Evolutionary conservation across 1,139 yeast species (phyloP).

Genomic region (Pichia sp.): DNA sequence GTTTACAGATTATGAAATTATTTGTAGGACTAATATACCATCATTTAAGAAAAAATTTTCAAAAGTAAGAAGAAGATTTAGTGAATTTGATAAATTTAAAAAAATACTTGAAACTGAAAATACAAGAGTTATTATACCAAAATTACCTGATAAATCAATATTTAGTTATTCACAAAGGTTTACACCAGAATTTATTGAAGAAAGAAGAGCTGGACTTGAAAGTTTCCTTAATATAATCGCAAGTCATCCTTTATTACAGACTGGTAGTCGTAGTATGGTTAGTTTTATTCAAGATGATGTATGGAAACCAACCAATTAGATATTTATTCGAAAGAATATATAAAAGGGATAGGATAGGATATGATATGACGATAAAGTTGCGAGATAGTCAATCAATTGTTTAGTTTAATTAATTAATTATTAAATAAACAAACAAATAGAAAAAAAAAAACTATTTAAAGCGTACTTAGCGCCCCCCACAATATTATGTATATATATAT

Average conservation of each 20-base stretch:
- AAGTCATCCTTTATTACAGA: constrained; percentile 89
- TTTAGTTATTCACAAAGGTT: constrained; percentile 62
- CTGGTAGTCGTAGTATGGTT: constrained; percentile 76
- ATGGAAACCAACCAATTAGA: constrained; percentile 48
- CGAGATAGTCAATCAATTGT: no score
- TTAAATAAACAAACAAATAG: no score
- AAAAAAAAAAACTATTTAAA: no score
- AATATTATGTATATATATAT: no score
- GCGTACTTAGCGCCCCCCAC: no score
- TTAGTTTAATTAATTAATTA: no score
- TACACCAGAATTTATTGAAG: constrained; percentile 77
- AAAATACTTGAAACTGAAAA: constrained; percentile 51
- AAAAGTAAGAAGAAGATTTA: constrained; percentile 76
- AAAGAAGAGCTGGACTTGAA: constrained; percentile 78
- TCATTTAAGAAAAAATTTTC: constrained; percentile 66
- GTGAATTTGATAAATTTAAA: constrained; percentile 81
- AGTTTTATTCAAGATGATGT: constrained; percentile 84
- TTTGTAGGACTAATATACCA: constrained; percentile 84
- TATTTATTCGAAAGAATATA: not conserved
- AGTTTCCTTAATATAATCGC: constrained; percentile 75
- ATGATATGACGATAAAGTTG: no score
- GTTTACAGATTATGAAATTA: constrained; percentile 87
- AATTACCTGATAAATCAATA: constrained; percentile 78
- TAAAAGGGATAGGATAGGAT: no score
- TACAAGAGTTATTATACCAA: constrained; percentile 68